Evolutionary conservation across 2,329 filamentous ascomycete genomes (phyloP), one percentile per base, ranked within the genome.

Genomic region (Eurotiales sp.): DNA sequence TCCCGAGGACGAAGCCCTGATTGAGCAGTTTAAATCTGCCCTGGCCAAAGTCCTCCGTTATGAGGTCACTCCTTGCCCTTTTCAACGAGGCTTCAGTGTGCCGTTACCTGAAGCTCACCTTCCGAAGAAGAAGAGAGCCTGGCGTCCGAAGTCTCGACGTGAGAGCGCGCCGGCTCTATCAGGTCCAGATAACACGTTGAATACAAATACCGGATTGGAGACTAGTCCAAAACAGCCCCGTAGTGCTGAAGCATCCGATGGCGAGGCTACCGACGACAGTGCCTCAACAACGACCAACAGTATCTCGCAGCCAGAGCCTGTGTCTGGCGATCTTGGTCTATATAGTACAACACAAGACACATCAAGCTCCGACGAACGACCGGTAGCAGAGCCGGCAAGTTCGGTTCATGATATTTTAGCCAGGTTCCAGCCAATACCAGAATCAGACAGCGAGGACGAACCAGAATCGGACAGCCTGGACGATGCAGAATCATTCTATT

Each of bases 21-120:
- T 88, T 4, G 77, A 81, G 49, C 77, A 84, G 30, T 75, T 96
- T 57, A 88, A 88, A 61, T 73, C 74, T 10, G 85, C 89, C 8
- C 71, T 96, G 23, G 79, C 79, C 48, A 83, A 84, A 55, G 82
- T 95, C 12, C 75, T 96, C 41, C 84, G 87, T 56, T 96, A 93
- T 63, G 91, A 96, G 68, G 88, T 88, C 63, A 96, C 91, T 0
- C 81, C 84, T 40, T 96, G 90, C 66, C 91, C 91, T 0, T 96
- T 96, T 66, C 79, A 85, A 61, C 79, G 90, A 54, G 79, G 80
- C 3, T 95, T 95, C 60, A 85, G 82, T 0, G 83, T 92, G 10
- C 79, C 86, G 46, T 72, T 93, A 15, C 88, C 88, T 0, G 77
- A 80, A 51, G 84, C 85, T 10, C 77, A 80, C 58, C 81, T 80